Conservation (phyloP, 2,329 filamentous ascomycete species). For the Fusarium euwallaceae region DNA sequence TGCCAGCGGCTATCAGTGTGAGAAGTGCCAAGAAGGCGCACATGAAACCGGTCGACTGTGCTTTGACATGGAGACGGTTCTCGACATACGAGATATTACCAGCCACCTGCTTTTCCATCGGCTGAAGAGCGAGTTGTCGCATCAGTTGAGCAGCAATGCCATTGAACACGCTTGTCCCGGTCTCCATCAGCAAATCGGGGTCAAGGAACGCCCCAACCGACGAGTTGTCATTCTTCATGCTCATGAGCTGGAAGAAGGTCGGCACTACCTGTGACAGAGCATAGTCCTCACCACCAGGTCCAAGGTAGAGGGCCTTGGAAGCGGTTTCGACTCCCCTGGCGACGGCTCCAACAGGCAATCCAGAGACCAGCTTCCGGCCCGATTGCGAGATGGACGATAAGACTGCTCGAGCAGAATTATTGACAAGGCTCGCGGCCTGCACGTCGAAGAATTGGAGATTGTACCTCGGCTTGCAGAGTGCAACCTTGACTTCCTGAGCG, state of each 20-base stretch:
- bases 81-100: constrained; percentile 27
- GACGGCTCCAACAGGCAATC: constrained; percentile 27
- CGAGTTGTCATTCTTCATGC: constrained; percentile 34
- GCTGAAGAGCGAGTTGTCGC: constrained; percentile 23
- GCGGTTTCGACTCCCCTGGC: constrained; percentile 30
- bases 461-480: constrained; percentile 40
- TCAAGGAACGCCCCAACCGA: constrained; percentile 28
- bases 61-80: constrained; percentile 30
- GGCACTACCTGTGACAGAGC: constrained; percentile 38
- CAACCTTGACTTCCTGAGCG: constrained; percentile 34
- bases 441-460: constrained; percentile 29
- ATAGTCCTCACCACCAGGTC: constrained; percentile 35
- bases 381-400: background rate
- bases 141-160: constrained; percentile 33
- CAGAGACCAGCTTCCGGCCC: constrained; percentile 13
- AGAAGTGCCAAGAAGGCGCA: constrained; percentile 25
- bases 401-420: constrained; percentile 24
- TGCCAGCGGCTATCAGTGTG: constrained; percentile 20
- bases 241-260: constrained; percentile 46
- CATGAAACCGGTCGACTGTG: constrained; percentile 32
- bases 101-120: constrained; percentile 15
- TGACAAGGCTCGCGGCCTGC: constrained; percentile 15
- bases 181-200: constrained; percentile 22
- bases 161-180: constrained; percentile 27
- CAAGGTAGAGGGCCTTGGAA: constrained; percentile 25